These are phyloP conservation scores for Solanum sparsipilum DNA, from an alignment of 257 asterid species.

Conservation along the genomic window DNA sequence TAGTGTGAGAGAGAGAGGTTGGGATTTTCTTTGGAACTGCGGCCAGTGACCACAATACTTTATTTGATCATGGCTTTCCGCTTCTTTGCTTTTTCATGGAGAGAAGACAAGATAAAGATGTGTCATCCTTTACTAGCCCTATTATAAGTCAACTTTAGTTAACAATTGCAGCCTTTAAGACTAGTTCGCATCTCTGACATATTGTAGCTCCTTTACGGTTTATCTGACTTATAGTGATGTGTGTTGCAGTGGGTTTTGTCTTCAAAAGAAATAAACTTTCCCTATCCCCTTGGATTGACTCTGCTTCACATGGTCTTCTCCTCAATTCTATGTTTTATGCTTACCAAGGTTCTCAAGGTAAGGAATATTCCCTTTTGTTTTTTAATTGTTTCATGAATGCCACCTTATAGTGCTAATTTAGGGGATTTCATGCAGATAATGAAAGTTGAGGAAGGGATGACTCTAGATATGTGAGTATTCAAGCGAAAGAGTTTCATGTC, in stretches of 20 bases:
- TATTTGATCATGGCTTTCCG: not conserved
- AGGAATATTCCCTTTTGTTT: not conserved
- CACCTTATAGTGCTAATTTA: not conserved
- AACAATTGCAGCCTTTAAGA: not conserved
- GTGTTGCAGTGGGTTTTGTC: slow-evolving; percentile 92
- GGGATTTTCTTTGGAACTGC: not conserved
- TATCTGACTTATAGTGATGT: not conserved
- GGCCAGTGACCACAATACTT: not conserved
- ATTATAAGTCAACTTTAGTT: not conserved
- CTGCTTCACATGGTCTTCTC: slow-evolving; percentile 97
- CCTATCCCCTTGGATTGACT: slow-evolving; percentile 94
- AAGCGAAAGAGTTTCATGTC: not conserved
- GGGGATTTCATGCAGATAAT: slow-evolving; percentile 41
- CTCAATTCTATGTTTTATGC: slow-evolving; percentile 69
- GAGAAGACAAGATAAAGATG: not conserved
- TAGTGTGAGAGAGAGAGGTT: not conserved
- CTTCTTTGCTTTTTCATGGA: not conserved
- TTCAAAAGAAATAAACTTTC: slow-evolving; percentile 86
- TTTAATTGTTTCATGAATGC: not conserved
- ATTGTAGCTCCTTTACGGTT: not conserved
- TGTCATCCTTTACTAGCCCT: not conserved
- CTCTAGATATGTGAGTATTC: slow-evolving; percentile 74
- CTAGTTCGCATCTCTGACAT: not conserved
- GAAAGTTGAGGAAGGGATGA: slow-evolving; percentile 94
- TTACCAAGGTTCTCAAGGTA: slow-evolving; percentile 91